Percentiles rank a stretch among this genome's conserved stretches.
phyloP scores from a whole-genome alignment of 2,329 filamentous ascomycete species.

The Penicillium sp. region DNA sequence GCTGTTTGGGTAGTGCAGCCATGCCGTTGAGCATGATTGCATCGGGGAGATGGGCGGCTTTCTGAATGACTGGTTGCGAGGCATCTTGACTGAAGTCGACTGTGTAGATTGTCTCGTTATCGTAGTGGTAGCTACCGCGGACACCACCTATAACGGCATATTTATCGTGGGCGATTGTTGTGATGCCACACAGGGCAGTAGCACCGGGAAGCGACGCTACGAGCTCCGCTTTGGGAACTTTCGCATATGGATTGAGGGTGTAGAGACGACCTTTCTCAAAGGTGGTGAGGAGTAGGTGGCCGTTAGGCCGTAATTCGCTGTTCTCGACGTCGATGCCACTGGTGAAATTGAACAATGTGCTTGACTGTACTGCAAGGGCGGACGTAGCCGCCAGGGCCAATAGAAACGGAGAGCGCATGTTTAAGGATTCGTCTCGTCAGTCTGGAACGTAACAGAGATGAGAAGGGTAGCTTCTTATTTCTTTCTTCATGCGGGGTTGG shows the following conservation, averaged over 20 bases:
- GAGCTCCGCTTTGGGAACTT: slow-evolving; percentile 4
- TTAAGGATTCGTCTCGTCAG: background rate
- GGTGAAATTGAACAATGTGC: slow-evolving; percentile 15
- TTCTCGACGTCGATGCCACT: slow-evolving; percentile 14
- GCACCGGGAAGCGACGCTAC: slow-evolving; percentile 11
- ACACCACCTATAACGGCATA: slow-evolving; percentile 19
- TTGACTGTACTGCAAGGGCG: slow-evolving; percentile 1
- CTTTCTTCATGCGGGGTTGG: background rate
- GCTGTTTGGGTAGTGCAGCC: slow-evolving; percentile 9
- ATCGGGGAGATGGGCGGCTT: slow-evolving; percentile 8
- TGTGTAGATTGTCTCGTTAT: slow-evolving; percentile 15
- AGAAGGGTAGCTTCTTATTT: background rate
- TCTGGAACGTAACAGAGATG: background rate
- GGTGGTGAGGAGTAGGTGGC: slow-evolving; percentile 20
- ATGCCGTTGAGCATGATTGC: slow-evolving; percentile 21
- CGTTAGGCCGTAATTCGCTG: slow-evolving; percentile 12
- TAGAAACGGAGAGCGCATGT: background rate
- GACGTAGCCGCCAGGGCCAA: background rate
- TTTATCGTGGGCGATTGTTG: slow-evolving; percentile 16
- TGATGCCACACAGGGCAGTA: slow-evolving; percentile 20
- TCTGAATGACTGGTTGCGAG: background rate
- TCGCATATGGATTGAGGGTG: slow-evolving; percentile 5
- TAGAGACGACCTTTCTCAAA: slow-evolving; percentile 15
- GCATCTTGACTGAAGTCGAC: slow-evolving; percentile 14
- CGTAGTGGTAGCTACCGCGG: slow-evolving; percentile 13